Base-by-base conservation (phyloP, 352 stramenopile genomes). In the Plasmopara muralis region DNA sequence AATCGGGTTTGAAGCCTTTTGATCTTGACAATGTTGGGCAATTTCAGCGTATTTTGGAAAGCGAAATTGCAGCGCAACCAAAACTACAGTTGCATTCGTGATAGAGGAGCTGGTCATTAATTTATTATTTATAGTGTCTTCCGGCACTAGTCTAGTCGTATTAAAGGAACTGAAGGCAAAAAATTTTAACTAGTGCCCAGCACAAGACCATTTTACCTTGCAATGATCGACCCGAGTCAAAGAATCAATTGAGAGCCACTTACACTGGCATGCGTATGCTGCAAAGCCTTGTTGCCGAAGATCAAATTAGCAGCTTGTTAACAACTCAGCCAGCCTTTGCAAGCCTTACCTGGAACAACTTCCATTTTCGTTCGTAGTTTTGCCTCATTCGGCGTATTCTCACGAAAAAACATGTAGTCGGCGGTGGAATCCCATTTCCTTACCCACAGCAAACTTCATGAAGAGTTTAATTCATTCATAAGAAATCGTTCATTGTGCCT, bases 331-430 rank as follows among this genome's bases (percentile, higher is more conserved):
- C 15, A 53, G 6, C 2, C 20, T 29, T 13, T 16, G 38, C n/a
- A 16, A 15, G 9, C 39, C 52, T 50, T 34, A 89, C 78, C 77
- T 41, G 68, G 56, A 8, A 56, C 53, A 7, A 50, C 47, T 42
- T 89, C 73, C 78, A 89, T 82, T 37, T 86, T 84, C 5, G 60
- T 71, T 8, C 73, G 59, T 18, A 90, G 59, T 53, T 87, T 89
- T 35, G 60, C 42, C 56, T 87, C 78, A 40, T 73, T 90, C 9
- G 79, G 79, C 16, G 85, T 69, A 41, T 89, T 89, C 51, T 93
- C 82, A 38, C 79, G 74, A 47, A 90, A 90, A 53, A 93, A 89
- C 77, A 89, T 93, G 61, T 89, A 92, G 43, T 93, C 82, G 6
- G 70, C 82, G 45, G 55, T 86, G 14, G 57, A 47, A 46, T 66